Evolutionary conservation across 371 early-diverging fungal genomes (phyloP).

Genomic region (Coemansia sp.): DNA sequence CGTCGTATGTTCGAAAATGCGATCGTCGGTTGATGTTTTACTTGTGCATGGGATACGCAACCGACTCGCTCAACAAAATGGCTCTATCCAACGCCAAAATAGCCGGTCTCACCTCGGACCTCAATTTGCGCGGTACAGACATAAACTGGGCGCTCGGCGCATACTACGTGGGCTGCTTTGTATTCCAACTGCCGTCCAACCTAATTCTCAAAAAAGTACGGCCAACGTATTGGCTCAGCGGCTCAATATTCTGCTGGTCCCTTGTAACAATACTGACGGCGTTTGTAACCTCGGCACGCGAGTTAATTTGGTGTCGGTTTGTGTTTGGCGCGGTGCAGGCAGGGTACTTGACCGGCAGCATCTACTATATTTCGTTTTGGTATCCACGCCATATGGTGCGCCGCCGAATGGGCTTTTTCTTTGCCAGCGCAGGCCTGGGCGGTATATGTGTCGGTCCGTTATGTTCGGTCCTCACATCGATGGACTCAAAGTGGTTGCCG

Average conservation of each 20-base stretch:
- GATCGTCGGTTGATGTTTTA: conserved; percentile 38
- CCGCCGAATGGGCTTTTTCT: conserved; percentile 47
- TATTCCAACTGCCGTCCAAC: conserved; percentile 69
- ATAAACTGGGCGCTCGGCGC: conserved; percentile 67
- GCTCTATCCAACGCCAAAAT: conserved; percentile 45
- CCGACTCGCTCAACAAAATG: conserved; percentile 49
- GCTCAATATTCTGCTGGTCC: conserved; percentile 60
- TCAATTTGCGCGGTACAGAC: conserved; percentile 53
- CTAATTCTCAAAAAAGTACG: conserved; percentile 57
- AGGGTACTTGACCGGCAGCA: conserved; percentile 60
- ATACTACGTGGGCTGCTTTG: conserved; percentile 72
- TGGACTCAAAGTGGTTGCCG: conserved; percentile 5
- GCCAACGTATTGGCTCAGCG: conserved; percentile 58
- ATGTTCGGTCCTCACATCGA: conserved; percentile 18
- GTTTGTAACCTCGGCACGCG: conserved; percentile 51
- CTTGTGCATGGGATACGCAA: conserved; percentile 43
- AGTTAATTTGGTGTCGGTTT: conserved; percentile 56
- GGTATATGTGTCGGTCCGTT: conserved; percentile 48
- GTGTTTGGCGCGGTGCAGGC: conserved; percentile 61
- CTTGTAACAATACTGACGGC: conserved; percentile 58
- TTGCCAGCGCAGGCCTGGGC: conserved; percentile 47
- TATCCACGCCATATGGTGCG: conserved; percentile 45
- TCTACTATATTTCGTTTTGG: conserved; percentile 51
- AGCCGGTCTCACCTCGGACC: conserved; percentile 54
- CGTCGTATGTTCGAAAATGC: conserved; percentile 33